Conservation (phyloP, 176 grass and related monocot genomes). For the Rhynchospora pubera region DNA sequence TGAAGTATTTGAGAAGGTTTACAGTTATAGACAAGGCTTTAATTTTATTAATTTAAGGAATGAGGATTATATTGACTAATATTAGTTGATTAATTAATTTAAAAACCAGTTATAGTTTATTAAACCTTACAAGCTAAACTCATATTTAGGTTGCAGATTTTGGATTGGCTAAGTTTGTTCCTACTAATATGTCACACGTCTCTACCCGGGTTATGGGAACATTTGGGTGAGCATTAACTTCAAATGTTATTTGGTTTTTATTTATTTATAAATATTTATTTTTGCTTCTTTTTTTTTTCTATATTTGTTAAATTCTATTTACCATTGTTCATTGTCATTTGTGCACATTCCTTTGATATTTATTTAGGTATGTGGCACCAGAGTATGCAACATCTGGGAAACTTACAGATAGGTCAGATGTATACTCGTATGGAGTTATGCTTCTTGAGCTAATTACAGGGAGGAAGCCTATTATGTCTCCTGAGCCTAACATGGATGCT, state of each 20-base stretch:
- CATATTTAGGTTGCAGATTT: conserved; percentile 70
- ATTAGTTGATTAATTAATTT: background rate
- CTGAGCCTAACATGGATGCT: conserved; percentile 25
- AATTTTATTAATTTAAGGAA: too few species aligned
- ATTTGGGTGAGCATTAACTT: conserved; percentile 47
- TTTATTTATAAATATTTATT: background rate
- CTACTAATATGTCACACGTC: conserved; percentile 38
- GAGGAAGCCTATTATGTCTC: conserved; percentile 46
- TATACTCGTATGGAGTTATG: conserved; percentile 87
- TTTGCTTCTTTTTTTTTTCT: background rate
- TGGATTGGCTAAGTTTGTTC: conserved; percentile 69
- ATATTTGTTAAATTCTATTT: background rate
- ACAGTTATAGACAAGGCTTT: background rate
- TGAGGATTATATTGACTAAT: too few species aligned
- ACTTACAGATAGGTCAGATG: conserved; percentile 69
- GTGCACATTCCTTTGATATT: background rate
- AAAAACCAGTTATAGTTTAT: background rate
- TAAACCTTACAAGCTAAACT: background rate
- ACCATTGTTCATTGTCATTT: background rate
- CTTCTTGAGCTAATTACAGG: conserved; percentile 76
- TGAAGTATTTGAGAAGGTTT: background rate
- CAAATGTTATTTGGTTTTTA: background rate
- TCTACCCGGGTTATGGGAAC: conserved; percentile 76
- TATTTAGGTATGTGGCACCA: conserved; percentile 70
- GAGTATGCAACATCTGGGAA: conserved; percentile 74